These are phyloP conservation scores for Rhinocladiella mackenziei DNA, from an alignment of 2,329 filamentous ascomycete species.

Conservation along the genomic window DNA sequence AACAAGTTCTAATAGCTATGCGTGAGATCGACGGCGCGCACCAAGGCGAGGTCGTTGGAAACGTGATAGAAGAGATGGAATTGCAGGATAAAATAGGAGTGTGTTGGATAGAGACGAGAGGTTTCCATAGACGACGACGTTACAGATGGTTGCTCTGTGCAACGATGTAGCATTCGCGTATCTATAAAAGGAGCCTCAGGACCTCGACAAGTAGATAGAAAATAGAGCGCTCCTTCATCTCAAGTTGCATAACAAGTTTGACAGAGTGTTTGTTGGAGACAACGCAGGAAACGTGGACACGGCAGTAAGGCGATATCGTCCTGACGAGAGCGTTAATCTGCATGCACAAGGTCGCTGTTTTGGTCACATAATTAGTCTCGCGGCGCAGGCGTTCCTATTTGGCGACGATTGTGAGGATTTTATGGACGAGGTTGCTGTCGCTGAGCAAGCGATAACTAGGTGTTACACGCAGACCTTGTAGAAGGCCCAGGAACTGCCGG, in stretches of 20 bases:
- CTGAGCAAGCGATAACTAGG: neutral
- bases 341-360: neutral
- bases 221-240: no score
- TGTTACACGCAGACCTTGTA: no score
- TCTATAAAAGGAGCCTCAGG: no score
- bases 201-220: no score
- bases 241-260: no score
- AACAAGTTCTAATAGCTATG: neutral
- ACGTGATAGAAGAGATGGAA: no score
- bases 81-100: no score
- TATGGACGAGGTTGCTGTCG: neutral
- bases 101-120: no score
- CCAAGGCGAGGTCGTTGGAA: neutral
- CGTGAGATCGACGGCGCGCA: neutral
- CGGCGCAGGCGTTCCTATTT: neutral
- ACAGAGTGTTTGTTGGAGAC: neutral
- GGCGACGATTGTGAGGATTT: neutral
- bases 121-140: no score
- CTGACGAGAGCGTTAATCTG: neutral
- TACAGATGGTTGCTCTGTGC: no score
- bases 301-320: neutral
- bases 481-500: no score
- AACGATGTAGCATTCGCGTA: no score
- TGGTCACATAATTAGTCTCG: neutral
- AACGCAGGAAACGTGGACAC: neutral